Base-by-base conservation (phyloP, 129 eudicot species). In the Lactuca sativa region DNA sequence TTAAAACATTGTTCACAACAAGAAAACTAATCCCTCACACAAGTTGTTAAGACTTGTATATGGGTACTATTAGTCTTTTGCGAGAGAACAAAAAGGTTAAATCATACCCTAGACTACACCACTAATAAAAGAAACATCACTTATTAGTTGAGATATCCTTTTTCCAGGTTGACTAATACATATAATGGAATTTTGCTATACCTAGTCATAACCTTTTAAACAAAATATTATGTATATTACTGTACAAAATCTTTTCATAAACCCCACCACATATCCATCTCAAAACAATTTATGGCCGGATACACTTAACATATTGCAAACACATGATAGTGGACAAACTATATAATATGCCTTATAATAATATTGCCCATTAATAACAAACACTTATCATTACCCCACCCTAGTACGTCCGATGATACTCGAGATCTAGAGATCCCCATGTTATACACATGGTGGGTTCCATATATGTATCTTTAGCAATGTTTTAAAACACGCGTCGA, bases 261-360 rank as follows among this genome's bases (percentile, higher is more conserved):
- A 44, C 52, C n/a, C 52, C 52, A 44, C 52, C 52, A 44, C 52
- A 44, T 44, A 44, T 44, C 21, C 1, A 18, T 0, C 3, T 44
- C 9, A 41, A 7, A 41, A 12, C 21, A 18, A 18, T 18, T 18
- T 18, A 18, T 1, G 1, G 21, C 0, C 21, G 7, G n/a, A 44
- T 9, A 44, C 52, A 41, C 48, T 41, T 9, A 18, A 41, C 52
- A 44, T 44, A 44, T 44, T 44, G 52, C 2, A 44, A 44, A 44
- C 52, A 44, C 52, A 44, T 11, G 52, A 11, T 44, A 44, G 72
- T 67, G n/a, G 72, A 52, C 60, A 33, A 67, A 67, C 47, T 52
- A 52, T 30, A 32, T 67, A 18, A 18, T 18, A 18, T 18, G 21
- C 21, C 21, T 18, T 18, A 18, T 18, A 18, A 18, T 18, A 18